These are phyloP conservation scores for Crithidia brevicula DNA, from an alignment of 208 protist species.

Conservation along the genomic window DNA sequence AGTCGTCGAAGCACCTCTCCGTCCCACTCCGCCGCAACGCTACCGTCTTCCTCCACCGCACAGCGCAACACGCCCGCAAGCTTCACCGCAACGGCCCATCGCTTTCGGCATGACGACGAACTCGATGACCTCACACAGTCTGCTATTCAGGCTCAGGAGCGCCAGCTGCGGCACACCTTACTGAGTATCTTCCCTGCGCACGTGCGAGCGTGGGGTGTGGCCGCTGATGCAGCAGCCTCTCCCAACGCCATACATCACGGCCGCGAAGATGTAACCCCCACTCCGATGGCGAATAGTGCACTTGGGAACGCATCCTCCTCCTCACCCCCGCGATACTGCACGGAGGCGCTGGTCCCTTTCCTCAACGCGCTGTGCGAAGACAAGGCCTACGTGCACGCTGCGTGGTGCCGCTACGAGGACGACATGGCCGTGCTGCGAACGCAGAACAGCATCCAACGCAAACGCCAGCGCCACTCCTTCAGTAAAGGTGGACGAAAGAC, in stretches of 20 bases:
- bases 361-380: slow-evolving; percentile 54
- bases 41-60: not conserved
- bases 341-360: slow-evolving; percentile 31
- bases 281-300: too few species aligned
- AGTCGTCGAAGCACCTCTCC: not conserved
- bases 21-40: not conserved
- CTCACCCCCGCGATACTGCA: not conserved
- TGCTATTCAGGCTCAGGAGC: slow-evolving; percentile 25
- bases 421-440: slow-evolving; percentile 33
- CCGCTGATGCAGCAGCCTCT: too few species aligned
- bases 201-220: too few species aligned
- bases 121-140: not conserved
- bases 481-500: slow-evolving; percentile 11
- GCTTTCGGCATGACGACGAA: slow-evolving; percentile 5
- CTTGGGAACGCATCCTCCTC: too few species aligned
- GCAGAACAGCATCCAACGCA: slow-evolving; percentile 33
- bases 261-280: too few species aligned
- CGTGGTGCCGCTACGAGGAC: slow-evolving; percentile 54
- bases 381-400: slow-evolving; percentile 46
- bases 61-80: not conserved
- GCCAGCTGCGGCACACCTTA: slow-evolving; percentile 33
- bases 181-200: slow-evolving; percentile 32
- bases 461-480: slow-evolving; percentile 31
- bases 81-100: too few species aligned
- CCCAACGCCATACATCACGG: not conserved